These are phyloP conservation scores for Hypocrella siamensis DNA, from an alignment of 2,329 filamentous ascomycete species.

Conservation along the genomic window DNA sequence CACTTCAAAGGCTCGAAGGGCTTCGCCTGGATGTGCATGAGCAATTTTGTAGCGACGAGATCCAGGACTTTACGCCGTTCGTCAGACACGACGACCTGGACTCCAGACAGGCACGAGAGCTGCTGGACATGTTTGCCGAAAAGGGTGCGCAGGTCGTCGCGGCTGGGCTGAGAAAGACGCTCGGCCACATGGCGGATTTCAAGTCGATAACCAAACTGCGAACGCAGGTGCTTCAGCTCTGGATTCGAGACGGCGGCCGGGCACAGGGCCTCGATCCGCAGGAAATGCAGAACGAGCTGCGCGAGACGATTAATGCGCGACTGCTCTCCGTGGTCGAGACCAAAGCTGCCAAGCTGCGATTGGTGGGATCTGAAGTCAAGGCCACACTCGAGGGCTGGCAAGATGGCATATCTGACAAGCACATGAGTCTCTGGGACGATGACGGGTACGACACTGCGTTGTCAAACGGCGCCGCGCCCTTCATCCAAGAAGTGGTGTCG, in stretches of 20 bases:
- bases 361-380: constrained; percentile 49
- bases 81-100: constrained; percentile 67
- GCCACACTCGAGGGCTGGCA: constrained; percentile 46
- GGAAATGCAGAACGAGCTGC: constrained; percentile 52
- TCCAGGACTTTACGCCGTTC: constrained; percentile 74
- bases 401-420: constrained; percentile 30
- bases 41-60: constrained; percentile 68
- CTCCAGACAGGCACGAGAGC: constrained; percentile 40
- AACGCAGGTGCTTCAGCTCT: constrained; percentile 54
- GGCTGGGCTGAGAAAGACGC: constrained; percentile 41
- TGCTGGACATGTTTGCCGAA: constrained; percentile 48
- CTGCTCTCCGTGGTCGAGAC: constrained; percentile 46
- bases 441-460: constrained; percentile 50
- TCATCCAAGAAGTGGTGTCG: constrained; percentile 54
- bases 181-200: constrained; percentile 49
- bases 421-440: constrained; percentile 50
- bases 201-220: constrained; percentile 54
- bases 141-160: constrained; percentile 44
- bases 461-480: constrained; percentile 45
- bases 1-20: constrained; percentile 49
- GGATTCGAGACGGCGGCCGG: constrained; percentile 54
- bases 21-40: constrained; percentile 64
- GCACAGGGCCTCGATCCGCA: constrained; percentile 51
- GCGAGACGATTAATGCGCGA: constrained; percentile 52
- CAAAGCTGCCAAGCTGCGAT: constrained; percentile 47